A percentile compares a stretch with the other conserved stretches of the same genome.
phyloP scores from a whole-genome alignment of 1,284 basidiomycete genomes.

The Ganoderma lingzhi region DNA sequence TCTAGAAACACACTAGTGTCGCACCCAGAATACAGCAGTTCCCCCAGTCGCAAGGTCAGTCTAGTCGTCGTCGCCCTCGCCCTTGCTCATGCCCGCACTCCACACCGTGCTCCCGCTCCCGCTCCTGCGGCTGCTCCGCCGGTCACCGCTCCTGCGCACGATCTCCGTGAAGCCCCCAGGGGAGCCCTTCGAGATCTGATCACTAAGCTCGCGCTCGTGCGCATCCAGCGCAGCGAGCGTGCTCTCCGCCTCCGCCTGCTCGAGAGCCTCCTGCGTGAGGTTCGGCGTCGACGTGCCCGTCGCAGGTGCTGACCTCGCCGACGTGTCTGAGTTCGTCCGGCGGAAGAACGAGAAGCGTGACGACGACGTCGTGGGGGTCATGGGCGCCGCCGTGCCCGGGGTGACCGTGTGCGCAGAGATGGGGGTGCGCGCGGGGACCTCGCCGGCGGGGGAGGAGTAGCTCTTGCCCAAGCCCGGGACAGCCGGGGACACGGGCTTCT shows the following conservation, averaged over 20 bases:
- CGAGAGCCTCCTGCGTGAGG: slow-evolving; percentile 78
- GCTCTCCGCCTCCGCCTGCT: slow-evolving; percentile 79
- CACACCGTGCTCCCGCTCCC: slow-evolving; percentile 81
- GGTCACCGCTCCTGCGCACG: slow-evolving; percentile 51
- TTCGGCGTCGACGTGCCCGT: slow-evolving; percentile 47
- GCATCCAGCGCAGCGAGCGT: slow-evolving; percentile 77
- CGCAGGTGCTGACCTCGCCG: slow-evolving; percentile 53
- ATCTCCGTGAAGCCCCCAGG: slow-evolving; percentile 83
- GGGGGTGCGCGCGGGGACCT: slow-evolving; percentile 36
- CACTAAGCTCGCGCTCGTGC: slow-evolving; percentile 74
- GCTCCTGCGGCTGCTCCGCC: slow-evolving; percentile 63
- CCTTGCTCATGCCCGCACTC: slow-evolving; percentile 81
- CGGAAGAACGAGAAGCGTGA: slow-evolving; percentile 80
- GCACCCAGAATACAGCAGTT: slow-evolving; percentile 24
- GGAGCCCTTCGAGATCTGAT: slow-evolving; percentile 77
- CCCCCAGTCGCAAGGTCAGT: background rate
- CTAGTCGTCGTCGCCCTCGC: slow-evolving; percentile 51
- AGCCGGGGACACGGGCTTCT: slow-evolving; percentile 56
- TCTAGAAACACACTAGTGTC: slow-evolving; percentile 25
- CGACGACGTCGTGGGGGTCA: slow-evolving; percentile 38
- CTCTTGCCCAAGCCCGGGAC: slow-evolving; percentile 52
- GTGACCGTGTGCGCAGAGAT: slow-evolving; percentile 44
- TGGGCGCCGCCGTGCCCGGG: slow-evolving; percentile 32
- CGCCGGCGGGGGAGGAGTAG: slow-evolving; percentile 47
- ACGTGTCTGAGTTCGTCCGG: slow-evolving; percentile 55